Percentiles rank a stretch among this genome's conserved stretches.
These are phyloP conservation scores for Nemania sp. DNA, from an alignment of 2,329 filamentous ascomycete species.

Conservation along the genomic window DNA sequence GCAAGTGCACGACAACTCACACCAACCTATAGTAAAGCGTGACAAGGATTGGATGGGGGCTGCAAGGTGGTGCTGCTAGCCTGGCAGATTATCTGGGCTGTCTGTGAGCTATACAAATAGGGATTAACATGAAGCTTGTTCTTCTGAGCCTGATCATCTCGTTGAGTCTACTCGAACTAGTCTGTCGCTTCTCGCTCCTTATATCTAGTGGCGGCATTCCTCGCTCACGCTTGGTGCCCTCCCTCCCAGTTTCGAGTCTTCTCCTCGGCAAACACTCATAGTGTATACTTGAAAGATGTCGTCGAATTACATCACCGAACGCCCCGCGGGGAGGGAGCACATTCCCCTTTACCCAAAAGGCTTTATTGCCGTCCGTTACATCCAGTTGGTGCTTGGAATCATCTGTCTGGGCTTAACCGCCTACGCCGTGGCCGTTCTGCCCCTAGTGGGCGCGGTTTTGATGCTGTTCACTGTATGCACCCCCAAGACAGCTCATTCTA, in stretches of 20 bases:
- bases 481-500: background rate
- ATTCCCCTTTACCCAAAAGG: constrained; percentile 51
- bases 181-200: background rate
- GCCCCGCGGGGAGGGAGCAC: constrained; percentile 49
- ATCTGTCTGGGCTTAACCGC: constrained; percentile 52
- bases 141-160: background rate
- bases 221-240: background rate
- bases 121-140: constrained; percentile 10
- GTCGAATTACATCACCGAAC: constrained; percentile 39
- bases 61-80: background rate
- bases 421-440: constrained; percentile 46
- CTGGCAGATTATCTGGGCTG: background rate
- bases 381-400: constrained; percentile 52
- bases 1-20: no score
- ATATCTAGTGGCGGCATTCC: background rate
- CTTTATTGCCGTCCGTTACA: constrained; percentile 50
- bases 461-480: constrained; percentile 48
- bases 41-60: background rate
- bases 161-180: background rate
- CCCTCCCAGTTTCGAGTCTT: background rate
- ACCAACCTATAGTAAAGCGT: background rate
- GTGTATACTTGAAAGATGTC: constrained; percentile 23
- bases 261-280: background rate
- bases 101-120: background rate
- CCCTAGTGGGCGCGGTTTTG: constrained; percentile 35